Conservation (phyloP, 2,329 filamentous ascomycete species). For the Phoma sp. region DNA sequence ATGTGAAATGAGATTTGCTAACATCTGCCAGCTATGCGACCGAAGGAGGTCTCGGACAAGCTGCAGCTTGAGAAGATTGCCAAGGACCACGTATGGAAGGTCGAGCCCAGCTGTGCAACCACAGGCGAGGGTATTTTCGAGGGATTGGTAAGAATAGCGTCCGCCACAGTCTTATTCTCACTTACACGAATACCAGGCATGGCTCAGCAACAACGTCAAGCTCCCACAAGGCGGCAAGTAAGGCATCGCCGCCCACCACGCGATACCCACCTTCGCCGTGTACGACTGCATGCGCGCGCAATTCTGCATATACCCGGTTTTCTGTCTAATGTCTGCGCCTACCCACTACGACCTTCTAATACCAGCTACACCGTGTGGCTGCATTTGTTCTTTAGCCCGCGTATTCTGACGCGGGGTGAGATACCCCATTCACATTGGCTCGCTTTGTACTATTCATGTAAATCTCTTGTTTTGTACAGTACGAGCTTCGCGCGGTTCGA, state of each 20-base stretch:
- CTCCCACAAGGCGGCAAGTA: conserved; percentile 48
- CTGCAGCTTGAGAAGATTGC: conserved; percentile 57
- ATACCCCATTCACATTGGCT: conserved; percentile 22
- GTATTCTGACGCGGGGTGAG: conserved; percentile 16
- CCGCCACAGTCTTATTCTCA: not conserved
- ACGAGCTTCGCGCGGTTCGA: conserved; percentile 11
- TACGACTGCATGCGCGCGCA: conserved; percentile 44
- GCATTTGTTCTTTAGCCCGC: conserved; percentile 16
- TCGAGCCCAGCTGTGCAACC: conserved; percentile 60
- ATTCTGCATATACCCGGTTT: conserved; percentile 49
- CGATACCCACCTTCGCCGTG: conserved; percentile 23
- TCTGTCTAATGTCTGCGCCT: conserved; percentile 30
- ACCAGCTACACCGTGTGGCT: conserved; percentile 10
- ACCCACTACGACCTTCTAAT: conserved; percentile 34
- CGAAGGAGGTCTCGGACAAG: conserved; percentile 57
- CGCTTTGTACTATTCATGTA: conserved; percentile 19
- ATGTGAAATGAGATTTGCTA: conserved; percentile 10
- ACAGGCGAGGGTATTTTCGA: conserved; percentile 61
- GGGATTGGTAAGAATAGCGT: conserved; percentile 49
- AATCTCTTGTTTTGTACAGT: conserved; percentile 16
- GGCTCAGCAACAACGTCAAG: conserved; percentile 60
- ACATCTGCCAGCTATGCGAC: conserved; percentile 52
- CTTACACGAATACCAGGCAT: conserved; percentile 45
- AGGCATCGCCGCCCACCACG: conserved; percentile 10
- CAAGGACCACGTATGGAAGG: conserved; percentile 61